Evolutionary conservation across 495 filamentous ascomycete species (phyloP).

Genomic region (Entonaema liquescens): DNA sequence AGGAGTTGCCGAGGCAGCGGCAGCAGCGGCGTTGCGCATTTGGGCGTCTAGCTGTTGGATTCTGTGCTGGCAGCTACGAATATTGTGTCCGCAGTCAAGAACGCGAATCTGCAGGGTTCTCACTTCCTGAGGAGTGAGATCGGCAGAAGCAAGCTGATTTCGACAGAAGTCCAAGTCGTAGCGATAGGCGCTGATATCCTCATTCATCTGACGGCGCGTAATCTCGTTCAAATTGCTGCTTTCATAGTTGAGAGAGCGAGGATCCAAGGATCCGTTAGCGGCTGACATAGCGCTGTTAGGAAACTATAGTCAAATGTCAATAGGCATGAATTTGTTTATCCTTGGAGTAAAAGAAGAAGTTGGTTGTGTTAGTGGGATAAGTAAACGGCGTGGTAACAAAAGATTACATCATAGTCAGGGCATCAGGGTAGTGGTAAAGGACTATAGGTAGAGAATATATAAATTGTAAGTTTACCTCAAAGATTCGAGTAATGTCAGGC

Average conservation of each 20-base stretch:
- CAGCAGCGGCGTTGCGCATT: constrained; percentile 5
- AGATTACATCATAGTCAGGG: background rate
- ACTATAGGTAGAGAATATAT: background rate
- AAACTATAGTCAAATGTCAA: constrained; percentile 16
- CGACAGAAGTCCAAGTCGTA: constrained; percentile 52
- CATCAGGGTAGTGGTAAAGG: background rate
- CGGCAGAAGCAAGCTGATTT: constrained; percentile 42
- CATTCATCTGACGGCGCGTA: constrained; percentile 52
- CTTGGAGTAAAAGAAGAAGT: background rate
- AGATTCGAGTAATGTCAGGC: constrained; percentile 31
- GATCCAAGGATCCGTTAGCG: constrained; percentile 13
- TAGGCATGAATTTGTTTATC: background rate
- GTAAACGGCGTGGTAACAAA: background rate
- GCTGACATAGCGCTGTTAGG: constrained; percentile 16
- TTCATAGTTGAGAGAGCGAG: constrained; percentile 38
- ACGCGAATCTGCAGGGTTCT: constrained; percentile 52
- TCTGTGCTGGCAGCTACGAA: constrained; percentile 52
- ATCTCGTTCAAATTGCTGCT: constrained; percentile 49
- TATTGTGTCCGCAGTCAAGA: constrained; percentile 54
- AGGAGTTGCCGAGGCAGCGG: background rate
- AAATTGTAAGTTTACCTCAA: constrained; percentile 21
- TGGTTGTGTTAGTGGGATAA: background rate
- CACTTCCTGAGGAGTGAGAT: constrained; percentile 54
- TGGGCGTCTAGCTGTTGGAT: constrained; percentile 47
- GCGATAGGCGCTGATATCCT: constrained; percentile 54